Base-by-base conservation (phyloP, 2,329 filamentous ascomycete genomes). In the Drechmeria coniospora region DNA sequence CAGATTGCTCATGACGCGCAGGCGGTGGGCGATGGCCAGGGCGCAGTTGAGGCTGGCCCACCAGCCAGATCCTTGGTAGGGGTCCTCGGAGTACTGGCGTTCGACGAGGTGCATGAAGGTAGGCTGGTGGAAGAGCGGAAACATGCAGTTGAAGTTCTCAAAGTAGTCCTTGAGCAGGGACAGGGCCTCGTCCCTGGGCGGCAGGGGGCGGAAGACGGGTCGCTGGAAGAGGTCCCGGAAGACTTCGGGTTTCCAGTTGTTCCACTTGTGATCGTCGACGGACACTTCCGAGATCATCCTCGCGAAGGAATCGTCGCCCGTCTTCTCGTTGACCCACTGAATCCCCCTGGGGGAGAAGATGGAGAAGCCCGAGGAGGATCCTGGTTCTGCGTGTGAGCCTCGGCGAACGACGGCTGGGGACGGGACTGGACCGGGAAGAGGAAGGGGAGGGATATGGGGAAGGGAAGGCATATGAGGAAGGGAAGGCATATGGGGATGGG, bases 281-380 rank as follows among this genome's bases (percentile, higher is more conserved):
- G 80, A 82, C n/a, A 87, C 79, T 28, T 82, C 77, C 2, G 78
- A 78, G 30, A 98, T 93, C 80, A 94, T 95, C 31, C 81, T 71
- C 49, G 92, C 81, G 54, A 98, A 98, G 0, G 84, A 92, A 14
- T 67, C 74, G 47, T 98, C 90, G n/a, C 90, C 90, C 2, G 86
- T 95, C 60, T 92, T 94, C 40, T 90, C 77, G 44, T 94, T 95
- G 29, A 98, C 87, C 90, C 90, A 98, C 51, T 93, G 79, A 29
- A 98, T 92, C 24, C 90, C 90, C 50, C 93, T 93, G 10, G 87
- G 90, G 0, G 87, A 95, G 59, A 98, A 95, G 42, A 98, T 98
- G 30, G 87, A 95, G 54, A 95, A 95, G 4, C 90, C 90, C 3
- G 90, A 98, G 0, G 87, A 95, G 0, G 86, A 94, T 15, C 87